These are phyloP conservation scores for Xylaria sp. DNA, from an alignment of 2,329 filamentous ascomycete genomes.

Conservation along the genomic window DNA sequence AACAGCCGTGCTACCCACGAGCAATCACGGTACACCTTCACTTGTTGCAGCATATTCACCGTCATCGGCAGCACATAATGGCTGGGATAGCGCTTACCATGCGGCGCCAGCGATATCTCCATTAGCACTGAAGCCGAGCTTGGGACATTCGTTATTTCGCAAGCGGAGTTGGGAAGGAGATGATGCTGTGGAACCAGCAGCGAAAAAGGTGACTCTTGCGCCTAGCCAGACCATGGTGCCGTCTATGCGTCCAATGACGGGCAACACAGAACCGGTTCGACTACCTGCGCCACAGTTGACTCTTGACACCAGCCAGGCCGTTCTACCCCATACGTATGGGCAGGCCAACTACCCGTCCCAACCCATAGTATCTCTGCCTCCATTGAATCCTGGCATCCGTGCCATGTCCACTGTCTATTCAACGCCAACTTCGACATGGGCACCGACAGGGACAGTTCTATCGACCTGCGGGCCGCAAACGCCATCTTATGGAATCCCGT, in stretches of 20 bases:
- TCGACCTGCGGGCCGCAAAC: constrained; percentile 43
- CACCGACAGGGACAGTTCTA: constrained; percentile 44
- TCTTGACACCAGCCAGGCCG: constrained; percentile 57
- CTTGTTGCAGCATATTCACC: constrained; percentile 51
- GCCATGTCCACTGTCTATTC: constrained; percentile 81
- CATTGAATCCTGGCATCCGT: constrained; percentile 64
- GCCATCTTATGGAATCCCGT: constrained; percentile 38
- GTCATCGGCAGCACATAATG: constrained; percentile 40
- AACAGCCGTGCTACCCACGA: constrained; percentile 45
- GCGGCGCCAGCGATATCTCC: constrained; percentile 53
- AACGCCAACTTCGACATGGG: constrained; percentile 49
- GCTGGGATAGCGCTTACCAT: constrained; percentile 48
- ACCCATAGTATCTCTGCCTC: constrained; percentile 63
- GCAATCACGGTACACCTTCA: constrained; percentile 43
- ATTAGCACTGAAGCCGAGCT: constrained; percentile 53
- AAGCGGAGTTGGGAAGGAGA: constrained; percentile 59
- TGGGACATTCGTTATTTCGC: constrained; percentile 48
- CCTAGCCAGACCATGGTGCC: constrained; percentile 36
- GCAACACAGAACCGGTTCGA: constrained; percentile 48
- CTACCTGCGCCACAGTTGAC: constrained; percentile 76
- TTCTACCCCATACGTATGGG: constrained; percentile 38
- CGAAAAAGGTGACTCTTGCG: constrained; percentile 54
- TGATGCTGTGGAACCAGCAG: constrained; percentile 58
- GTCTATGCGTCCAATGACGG: constrained; percentile 32
- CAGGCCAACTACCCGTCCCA: constrained; percentile 50